A percentile compares a stretch with the other conserved stretches of the same genome.
phyloP scores from a whole-genome alignment of 345 rosid genomes.

The Reutealis trisperma region DNA sequence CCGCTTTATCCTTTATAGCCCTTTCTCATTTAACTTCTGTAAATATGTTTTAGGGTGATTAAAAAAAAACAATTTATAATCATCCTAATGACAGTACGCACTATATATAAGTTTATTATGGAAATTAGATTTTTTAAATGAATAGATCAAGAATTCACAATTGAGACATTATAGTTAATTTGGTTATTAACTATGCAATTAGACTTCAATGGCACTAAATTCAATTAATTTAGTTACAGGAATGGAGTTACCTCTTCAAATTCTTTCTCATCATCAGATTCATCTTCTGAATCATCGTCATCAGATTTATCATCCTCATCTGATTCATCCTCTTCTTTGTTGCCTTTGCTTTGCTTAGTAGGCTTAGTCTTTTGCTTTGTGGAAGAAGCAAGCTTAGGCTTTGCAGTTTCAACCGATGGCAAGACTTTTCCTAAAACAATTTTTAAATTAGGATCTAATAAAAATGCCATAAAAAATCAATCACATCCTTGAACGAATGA shows the following conservation, averaged over 20 bases:
- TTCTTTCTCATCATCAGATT: constrained; percentile 39
- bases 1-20: too few species aligned
- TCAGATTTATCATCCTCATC: constrained; percentile 28
- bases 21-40: too few species aligned
- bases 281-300: constrained; percentile 37
- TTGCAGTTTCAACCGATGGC: constrained; percentile 22
- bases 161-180: too few species aligned
- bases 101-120: too few species aligned
- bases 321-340: constrained; percentile 19
- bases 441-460: background rate
- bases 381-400: constrained; percentile 40
- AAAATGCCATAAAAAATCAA: background rate
- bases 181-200: too few species aligned
- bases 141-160: too few species aligned
- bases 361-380: constrained; percentile 37
- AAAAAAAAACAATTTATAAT: too few species aligned
- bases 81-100: too few species aligned
- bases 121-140: too few species aligned
- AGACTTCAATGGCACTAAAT: background rate
- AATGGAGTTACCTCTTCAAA: constrained; percentile 15
- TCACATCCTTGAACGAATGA: background rate
- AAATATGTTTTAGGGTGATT: too few species aligned
- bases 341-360: constrained; percentile 32
- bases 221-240: background rate
- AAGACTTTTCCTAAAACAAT: constrained; percentile 26